phyloP scores from a whole-genome alignment of 768 basidiomycete species.

The Lepiota venenata region DNA sequence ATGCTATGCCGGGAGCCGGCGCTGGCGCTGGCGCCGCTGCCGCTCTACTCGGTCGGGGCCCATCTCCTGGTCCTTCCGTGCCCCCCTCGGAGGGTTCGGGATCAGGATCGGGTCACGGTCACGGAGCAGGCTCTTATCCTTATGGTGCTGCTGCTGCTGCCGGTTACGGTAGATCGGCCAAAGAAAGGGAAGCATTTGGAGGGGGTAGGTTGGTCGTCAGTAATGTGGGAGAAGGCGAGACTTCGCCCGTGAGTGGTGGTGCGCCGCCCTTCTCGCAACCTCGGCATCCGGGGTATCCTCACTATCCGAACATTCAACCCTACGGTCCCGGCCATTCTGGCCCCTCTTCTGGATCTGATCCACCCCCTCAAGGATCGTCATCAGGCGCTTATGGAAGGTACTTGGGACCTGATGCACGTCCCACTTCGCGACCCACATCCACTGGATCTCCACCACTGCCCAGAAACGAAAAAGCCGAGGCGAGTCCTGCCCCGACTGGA shows the following conservation, averaged over 20 bases:
- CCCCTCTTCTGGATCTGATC: too few relatives aligned
- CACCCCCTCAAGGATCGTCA: too few relatives aligned
- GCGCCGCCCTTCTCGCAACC: not conserved
- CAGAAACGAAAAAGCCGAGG: not conserved
- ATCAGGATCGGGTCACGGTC: not conserved
- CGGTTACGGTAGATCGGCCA: constrained; percentile 13
- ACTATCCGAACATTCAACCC: not conserved
- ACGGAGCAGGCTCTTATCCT: not conserved
- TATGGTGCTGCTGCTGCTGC: not conserved
- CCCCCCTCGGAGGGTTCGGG: constrained; percentile 8
- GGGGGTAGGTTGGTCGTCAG: constrained; percentile 8
- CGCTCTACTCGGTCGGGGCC: not conserved
- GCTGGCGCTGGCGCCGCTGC: not conserved
- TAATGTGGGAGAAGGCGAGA: not conserved
- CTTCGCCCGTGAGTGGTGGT: not conserved
- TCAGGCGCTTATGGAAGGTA: too few relatives aligned
- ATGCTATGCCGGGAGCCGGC: not conserved
- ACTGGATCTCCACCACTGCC: too few relatives aligned
- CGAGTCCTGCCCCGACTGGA: not conserved
- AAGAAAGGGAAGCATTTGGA: constrained; percentile 20
- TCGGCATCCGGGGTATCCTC: not conserved
- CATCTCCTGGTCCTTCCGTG: constrained; percentile 4
- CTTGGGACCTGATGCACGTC: too few relatives aligned
- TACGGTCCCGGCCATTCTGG: too few relatives aligned
- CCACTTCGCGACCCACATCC: too few relatives aligned